Base-by-base conservation (phyloP, 2,329 filamentous ascomycete species). In the Colletotrichum lini region DNA sequence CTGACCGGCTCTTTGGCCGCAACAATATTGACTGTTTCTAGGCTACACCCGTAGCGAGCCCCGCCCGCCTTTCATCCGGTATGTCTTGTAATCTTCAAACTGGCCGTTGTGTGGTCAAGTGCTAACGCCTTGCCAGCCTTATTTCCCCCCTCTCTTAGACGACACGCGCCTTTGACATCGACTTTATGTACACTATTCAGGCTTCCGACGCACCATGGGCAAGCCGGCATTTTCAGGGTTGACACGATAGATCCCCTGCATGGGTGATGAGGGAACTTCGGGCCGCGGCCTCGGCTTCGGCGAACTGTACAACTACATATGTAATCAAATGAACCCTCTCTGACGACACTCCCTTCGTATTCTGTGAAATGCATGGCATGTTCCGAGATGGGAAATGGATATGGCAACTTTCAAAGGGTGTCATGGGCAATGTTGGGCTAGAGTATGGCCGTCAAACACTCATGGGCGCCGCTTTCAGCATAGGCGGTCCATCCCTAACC, bases 1-100 rank as follows among this genome's bases (percentile, higher is more conserved):
- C n/a, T 38, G 45, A 56, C 59, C 4, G 40, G 18, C 26, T 21
- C 56, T 40, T 16, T 13, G 16, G 38, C 16, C 16, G 54, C 49
- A 16, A 21, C n/a, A 26, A 56, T 38, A 78, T 78, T 82, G 65
- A 83, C 54, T 38, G 12, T 21, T 52, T 63, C 73, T 78, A 96
- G 94, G 96, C 77, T 98, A 98, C 87, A 97, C 96, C 66, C 93
- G 94, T 82, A 98, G 95, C 87, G 93, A 96, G 82, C 96, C 96
- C 50, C 91, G 93, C 81, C 96, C 96, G 66, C 92, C 94, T 12
- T 79, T 88, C 77, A 90, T 90, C 78, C 85, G 86, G 88, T 90
- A 84, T 65, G 84, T 64, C 9, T n/a, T 16, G 3, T 18, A 35
- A 12, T 1, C 8, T 21, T 15, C 12, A 23, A n/a, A 40, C 23